Percentiles rank a stretch among this genome's conserved stretches.
These are phyloP conservation scores for Trypanosoma avium DNA, from an alignment of 208 protist genomes.

Conservation along the genomic window DNA sequence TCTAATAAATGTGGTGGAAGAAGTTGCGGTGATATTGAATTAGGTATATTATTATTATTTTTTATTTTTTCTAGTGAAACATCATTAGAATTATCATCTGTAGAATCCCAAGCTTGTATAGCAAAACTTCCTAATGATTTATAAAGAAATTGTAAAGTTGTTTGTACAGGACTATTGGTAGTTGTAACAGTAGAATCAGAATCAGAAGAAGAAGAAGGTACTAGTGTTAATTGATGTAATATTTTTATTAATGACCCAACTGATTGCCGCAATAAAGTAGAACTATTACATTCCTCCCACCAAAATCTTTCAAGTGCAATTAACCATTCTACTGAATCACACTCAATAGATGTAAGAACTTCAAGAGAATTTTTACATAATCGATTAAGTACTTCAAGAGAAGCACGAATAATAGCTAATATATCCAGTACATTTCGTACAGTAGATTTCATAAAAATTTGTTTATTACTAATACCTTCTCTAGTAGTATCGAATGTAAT, in stretches of 20 bases:
- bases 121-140: constrained; percentile 15
- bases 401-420: constrained; percentile 25
- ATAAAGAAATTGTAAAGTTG: constrained; percentile 41
- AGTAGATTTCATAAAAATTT: constrained; percentile 6
- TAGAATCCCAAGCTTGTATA: neutral
- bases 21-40: neutral
- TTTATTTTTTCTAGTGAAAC: neutral
- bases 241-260: constrained; percentile 21
- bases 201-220: too few species aligned
- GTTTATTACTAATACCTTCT: neutral
- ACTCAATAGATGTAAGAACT: neutral
- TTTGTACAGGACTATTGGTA: constrained; percentile 37
- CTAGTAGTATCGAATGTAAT: neutral
- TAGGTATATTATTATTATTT: neutral
- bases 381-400: constrained; percentile 34
- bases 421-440: neutral
- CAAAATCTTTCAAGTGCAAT: constrained; percentile 60
- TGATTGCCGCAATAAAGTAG: constrained; percentile 22
- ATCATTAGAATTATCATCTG: neutral
- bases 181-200: too few species aligned
- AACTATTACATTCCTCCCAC: constrained; percentile 54
- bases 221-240: constrained; percentile 36
- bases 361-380: constrained; percentile 19
- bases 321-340: constrained; percentile 34
- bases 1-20: constrained; percentile 1